A percentile compares a stretch with the other conserved stretches of the same genome.
Conservation (phyloP, 306 rosid genomes). For the Ochetophila trinervis region DNA sequence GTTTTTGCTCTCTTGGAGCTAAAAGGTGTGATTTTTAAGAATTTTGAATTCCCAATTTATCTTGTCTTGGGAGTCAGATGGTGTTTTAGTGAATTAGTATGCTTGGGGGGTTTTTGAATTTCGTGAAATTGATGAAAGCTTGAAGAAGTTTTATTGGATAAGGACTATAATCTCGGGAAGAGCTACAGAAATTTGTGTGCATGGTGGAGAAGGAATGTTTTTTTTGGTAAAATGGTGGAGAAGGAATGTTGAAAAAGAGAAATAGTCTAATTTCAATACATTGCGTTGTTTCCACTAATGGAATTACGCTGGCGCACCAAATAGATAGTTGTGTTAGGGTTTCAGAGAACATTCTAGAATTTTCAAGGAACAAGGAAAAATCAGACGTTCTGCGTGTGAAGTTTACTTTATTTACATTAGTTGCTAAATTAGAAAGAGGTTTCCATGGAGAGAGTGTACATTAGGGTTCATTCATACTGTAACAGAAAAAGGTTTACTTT, state of each 20-base stretch:
- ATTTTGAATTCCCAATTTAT: conserved; percentile 2
- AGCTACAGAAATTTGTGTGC: neutral
- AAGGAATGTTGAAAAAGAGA: no score
- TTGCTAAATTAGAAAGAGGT: neutral
- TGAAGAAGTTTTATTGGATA: neutral
- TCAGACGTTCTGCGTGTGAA: no score
- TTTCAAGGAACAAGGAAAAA: neutral
- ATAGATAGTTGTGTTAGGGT: neutral
- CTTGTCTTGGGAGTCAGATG: neutral
- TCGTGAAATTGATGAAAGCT: neutral
- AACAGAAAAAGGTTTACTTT: no score
- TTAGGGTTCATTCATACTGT: no score
- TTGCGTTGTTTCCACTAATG: neutral
- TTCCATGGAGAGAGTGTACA: no score
- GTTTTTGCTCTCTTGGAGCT: neutral
- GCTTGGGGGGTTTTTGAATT: conserved; percentile 3
- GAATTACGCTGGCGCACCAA: neutral
- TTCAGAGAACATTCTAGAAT: neutral
- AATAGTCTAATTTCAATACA: no score
- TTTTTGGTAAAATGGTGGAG: no score
- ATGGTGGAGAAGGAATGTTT: neutral
- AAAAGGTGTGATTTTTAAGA: neutral
- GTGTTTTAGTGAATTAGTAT: conserved; percentile 8
- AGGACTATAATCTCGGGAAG: neutral
- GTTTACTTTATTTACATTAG: neutral